Evolutionary conservation across 345 rosid genomes (phyloP).

Genomic region (Passiflora organensis): DNA sequence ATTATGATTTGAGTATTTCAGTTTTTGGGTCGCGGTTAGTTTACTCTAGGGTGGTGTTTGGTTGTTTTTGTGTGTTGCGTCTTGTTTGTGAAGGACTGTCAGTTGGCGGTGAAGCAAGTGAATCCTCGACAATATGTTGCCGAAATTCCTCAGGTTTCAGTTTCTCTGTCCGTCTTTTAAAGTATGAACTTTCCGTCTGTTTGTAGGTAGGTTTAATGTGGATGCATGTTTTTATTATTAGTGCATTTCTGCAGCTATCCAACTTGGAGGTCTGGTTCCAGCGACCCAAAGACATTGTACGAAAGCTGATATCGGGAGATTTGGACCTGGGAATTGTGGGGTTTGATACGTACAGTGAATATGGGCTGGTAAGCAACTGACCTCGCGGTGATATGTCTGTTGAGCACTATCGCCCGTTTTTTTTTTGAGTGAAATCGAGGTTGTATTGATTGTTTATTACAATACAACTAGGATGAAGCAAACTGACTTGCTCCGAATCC

Average conservation of each 20-base stretch:
- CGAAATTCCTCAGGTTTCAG: slow-evolving; percentile 70
- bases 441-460: too few species aligned
- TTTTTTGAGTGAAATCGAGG: too few species aligned
- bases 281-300: slow-evolving; percentile 87
- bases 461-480: too few species aligned
- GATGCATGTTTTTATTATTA: neutral
- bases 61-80: slow-evolving; percentile 12
- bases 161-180: neutral
- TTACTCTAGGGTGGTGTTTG: too few species aligned
- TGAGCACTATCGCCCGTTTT: too few species aligned
- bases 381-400: too few species aligned
- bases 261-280: slow-evolving; percentile 95
- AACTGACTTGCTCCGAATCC: too few species aligned
- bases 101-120: slow-evolving; percentile 72
- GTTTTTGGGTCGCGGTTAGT: neutral
- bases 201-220: neutral
- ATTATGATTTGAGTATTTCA: too few species aligned
- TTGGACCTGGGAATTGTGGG: slow-evolving; percentile 94
- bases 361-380: slow-evolving; percentile 61
- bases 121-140: slow-evolving; percentile 98
- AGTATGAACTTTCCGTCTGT: too few species aligned
- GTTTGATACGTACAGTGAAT: slow-evolving; percentile 77
- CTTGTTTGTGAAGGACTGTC: slow-evolving; percentile 84
- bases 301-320: slow-evolving; percentile 83
- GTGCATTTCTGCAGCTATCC: slow-evolving; percentile 45